phyloP scores from a whole-genome alignment of 495 filamentous ascomycete species.

The Aspergillus homomorphus region DNA sequence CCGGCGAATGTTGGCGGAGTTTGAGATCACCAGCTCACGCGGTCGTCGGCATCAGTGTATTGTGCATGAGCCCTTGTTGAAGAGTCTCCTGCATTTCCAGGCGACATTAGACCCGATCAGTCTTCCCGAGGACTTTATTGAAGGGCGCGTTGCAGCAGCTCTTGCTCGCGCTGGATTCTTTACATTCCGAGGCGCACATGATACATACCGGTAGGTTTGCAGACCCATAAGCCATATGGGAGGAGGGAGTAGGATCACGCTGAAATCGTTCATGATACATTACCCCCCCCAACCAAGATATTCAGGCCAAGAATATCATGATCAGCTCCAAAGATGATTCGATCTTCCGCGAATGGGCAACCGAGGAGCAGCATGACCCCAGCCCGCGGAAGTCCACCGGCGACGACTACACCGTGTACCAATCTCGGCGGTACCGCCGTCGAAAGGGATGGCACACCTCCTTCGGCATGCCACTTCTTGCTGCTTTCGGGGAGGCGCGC shows the following conservation, averaged over 20 bases:
- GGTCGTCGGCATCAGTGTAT: conserved; percentile 37
- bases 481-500: conserved; percentile 28
- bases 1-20: conserved; percentile 33
- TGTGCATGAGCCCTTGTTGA: conserved; percentile 11
- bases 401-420: conserved; percentile 15
- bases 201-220: conserved; percentile 12
- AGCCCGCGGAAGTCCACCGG: conserved; percentile 16
- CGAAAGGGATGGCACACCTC: conserved; percentile 13
- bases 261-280: not conserved
- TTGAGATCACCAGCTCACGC: conserved; percentile 30
- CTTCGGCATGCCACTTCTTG: conserved; percentile 21
- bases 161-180: conserved; percentile 6
- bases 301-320: conserved; percentile 15
- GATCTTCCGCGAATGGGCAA: conserved; percentile 6
- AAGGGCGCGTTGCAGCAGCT: conserved; percentile 14
- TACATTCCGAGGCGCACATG: not conserved
- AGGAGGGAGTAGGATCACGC: not conserved
- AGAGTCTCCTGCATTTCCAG: conserved; percentile 17
- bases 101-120: conserved; percentile 14
- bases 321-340: conserved; percentile 1
- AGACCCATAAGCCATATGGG: not conserved
- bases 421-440: conserved; percentile 13
- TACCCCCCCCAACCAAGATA: conserved; percentile 2
- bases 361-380: conserved; percentile 8
- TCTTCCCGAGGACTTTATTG: conserved; percentile 14